phyloP scores from a whole-genome alignment of 192 early-diverging fungal genomes.

The Rhizophagus prolifer region DNA sequence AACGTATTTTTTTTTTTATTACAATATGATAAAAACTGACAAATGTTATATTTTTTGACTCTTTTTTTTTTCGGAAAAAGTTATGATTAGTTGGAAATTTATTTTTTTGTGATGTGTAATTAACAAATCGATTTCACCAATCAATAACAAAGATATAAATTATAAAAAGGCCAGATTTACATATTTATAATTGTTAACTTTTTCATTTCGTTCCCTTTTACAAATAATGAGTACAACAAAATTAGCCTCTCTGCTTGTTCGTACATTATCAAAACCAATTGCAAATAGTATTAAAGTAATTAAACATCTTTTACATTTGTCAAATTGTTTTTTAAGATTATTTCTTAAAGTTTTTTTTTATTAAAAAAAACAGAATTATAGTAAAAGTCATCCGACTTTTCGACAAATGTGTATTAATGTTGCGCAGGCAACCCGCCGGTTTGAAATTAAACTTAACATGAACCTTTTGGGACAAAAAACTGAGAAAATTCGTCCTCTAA shows the following conservation, averaged over 20 bases:
- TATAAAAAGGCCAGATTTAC: no score
- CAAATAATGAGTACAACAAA: slow-evolving; percentile 61
- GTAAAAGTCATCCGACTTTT: slow-evolving; percentile 59
- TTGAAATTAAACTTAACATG: slow-evolving; percentile 86
- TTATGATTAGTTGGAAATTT: no score
- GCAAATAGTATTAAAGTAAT: slow-evolving; percentile 56
- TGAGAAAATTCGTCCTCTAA: slow-evolving; percentile 74
- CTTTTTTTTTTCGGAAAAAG: no score
- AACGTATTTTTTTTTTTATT: no score
- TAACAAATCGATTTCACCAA: no score
- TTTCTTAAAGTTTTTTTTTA: background rate
- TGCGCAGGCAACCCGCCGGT: slow-evolving; percentile 68
- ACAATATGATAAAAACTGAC: no score
- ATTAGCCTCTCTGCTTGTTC: slow-evolving; percentile 59
- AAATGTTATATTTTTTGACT: no score
- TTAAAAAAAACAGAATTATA: slow-evolving; percentile 25
- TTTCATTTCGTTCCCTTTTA: background rate
- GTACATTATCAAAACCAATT: slow-evolving; percentile 66
- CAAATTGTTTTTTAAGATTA: background rate
- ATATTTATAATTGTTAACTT: background rate
- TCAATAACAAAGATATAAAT: no score
- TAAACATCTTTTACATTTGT: background rate
- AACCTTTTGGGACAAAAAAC: slow-evolving; percentile 73
- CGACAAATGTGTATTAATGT: slow-evolving; percentile 71
- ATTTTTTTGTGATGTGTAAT: no score